A percentile compares a stretch with the other conserved stretches of the same genome.
These are phyloP conservation scores for Termitomyces eurrhizus DNA, from an alignment of 768 basidiomycete genomes.

Conservation along the genomic window DNA sequence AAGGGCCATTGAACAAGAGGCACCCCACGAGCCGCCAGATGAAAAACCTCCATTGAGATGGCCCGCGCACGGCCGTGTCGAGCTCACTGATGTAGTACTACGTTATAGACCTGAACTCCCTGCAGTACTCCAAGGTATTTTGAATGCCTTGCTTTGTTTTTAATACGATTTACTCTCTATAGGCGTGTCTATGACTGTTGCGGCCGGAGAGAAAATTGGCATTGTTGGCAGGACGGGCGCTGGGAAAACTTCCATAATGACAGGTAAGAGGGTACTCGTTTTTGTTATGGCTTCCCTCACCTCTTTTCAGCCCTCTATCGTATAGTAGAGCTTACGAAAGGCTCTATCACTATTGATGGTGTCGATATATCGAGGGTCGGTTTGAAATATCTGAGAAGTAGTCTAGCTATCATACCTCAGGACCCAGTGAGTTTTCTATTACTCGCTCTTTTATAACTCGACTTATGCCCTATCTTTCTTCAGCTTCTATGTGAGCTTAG, in stretches of 20 bases:
- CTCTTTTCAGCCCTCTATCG: slow-evolving; percentile 61
- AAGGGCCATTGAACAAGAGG: slow-evolving; percentile 77
- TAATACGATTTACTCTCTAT: neutral
- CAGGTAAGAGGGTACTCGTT: slow-evolving; percentile 33
- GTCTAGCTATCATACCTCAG: slow-evolving; percentile 80
- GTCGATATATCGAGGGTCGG: slow-evolving; percentile 84
- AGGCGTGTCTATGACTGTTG: slow-evolving; percentile 60
- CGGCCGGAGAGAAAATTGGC: slow-evolving; percentile 85
- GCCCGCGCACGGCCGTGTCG: slow-evolving; percentile 72
- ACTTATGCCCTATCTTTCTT: slow-evolving; percentile 1
- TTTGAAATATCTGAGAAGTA: slow-evolving; percentile 63
- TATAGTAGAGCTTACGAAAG: slow-evolving; percentile 74
- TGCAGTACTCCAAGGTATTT: slow-evolving; percentile 68
- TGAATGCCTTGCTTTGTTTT: neutral
- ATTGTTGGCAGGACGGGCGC: slow-evolving; percentile 88
- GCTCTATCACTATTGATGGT: slow-evolving; percentile 75
- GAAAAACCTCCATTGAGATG: slow-evolving; percentile 58
- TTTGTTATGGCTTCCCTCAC: neutral
- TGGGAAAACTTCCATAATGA: slow-evolving; percentile 89
- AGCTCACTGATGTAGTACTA: slow-evolving; percentile 73
- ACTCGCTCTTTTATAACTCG: neutral
- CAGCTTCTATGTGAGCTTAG: slow-evolving; percentile 44
- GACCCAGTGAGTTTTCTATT: slow-evolving; percentile 54
- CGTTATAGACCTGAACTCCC: slow-evolving; percentile 88
- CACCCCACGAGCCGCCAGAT: slow-evolving; percentile 61